Evolutionary conservation across 306 rosid species (phyloP), one percentile per base, ranked within the genome.

Genomic region (Sicyos baderoa): DNA sequence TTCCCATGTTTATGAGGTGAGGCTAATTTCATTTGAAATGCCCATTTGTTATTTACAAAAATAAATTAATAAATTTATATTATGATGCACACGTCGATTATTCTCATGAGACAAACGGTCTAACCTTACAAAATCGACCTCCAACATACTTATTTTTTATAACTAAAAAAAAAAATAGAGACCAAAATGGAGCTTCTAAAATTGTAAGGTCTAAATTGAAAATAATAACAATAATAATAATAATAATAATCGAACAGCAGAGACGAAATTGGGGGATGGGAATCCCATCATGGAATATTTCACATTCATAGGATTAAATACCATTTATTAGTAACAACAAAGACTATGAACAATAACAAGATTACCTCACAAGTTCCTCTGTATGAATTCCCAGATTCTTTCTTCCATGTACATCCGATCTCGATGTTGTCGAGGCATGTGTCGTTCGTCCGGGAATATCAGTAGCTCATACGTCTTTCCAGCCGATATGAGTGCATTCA

Each of bases 331-430:
- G 12, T 44, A 65, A 45, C 66, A 32, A 60, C 55, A 67, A 67
- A 48, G 54, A 15, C 27, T 67, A 67, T 47, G 72, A 47, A 67
- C 56, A 67, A 48, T 13, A 23, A 22, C 3, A 62, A 62, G 22
- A 47, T 16, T 75, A 58, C 62, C 78, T 90, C 77, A 90, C 78
- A 93, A 82, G 69, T 73, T 88, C 79, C 86, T 85, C 63, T 85
- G 84, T 54, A 93, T 85, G 75, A 93, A 93, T 37, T 93, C 97
- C 96, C 97, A 93, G 76, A 93, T 93, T 74, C 99, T 84, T 77
- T 84, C 86, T 78, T 93, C 97, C 99, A 93, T 90, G 67, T 93
- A 93, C 68, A 93, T 77, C 61, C 97, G 86, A 54, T 88, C 97
- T 29, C 82, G 77, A 4, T 81, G 86, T 55, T 82, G 81, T 12